These are phyloP conservation scores for Biscogniauxia sp. DNA, from an alignment of 2,329 filamentous ascomycete genomes.

Conservation along the genomic window DNA sequence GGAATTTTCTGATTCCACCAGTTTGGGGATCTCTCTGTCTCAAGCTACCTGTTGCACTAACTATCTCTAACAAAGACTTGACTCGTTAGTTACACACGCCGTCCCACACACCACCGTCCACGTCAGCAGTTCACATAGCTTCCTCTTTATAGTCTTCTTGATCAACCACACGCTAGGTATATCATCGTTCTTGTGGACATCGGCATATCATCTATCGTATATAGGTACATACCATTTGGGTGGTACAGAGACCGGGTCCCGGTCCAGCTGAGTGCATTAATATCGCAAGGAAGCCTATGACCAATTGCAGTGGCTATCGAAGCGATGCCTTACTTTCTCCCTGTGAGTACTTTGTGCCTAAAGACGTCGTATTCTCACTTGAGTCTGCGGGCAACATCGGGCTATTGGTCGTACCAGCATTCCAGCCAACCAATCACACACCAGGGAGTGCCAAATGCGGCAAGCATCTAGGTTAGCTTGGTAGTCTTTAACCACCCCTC, in stretches of 20 bases:
- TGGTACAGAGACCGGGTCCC: background rate
- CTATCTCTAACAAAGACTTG: background rate
- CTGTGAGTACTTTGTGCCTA: background rate
- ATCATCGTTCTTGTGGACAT: background rate
- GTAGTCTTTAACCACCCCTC: background rate
- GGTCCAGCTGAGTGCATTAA: background rate
- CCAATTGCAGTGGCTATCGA: background rate
- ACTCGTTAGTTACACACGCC: background rate
- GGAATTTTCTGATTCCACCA: background rate
- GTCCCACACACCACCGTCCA: background rate
- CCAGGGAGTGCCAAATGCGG: background rate
- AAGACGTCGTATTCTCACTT: background rate
- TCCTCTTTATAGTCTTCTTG: background rate
- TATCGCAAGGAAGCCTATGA: background rate
- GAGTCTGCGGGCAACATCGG: background rate
- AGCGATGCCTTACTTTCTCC: background rate
- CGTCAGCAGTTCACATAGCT: background rate
- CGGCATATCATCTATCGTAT: background rate
- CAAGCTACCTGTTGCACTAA: too few species aligned
- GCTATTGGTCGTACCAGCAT: background rate
- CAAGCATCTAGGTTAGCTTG: background rate
- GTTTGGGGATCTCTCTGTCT: background rate
- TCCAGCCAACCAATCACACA: background rate
- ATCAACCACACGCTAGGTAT: background rate
- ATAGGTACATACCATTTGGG: background rate